phyloP scores from a whole-genome alignment of 495 filamentous ascomycete species.

The Podospora tetraspora region DNA sequence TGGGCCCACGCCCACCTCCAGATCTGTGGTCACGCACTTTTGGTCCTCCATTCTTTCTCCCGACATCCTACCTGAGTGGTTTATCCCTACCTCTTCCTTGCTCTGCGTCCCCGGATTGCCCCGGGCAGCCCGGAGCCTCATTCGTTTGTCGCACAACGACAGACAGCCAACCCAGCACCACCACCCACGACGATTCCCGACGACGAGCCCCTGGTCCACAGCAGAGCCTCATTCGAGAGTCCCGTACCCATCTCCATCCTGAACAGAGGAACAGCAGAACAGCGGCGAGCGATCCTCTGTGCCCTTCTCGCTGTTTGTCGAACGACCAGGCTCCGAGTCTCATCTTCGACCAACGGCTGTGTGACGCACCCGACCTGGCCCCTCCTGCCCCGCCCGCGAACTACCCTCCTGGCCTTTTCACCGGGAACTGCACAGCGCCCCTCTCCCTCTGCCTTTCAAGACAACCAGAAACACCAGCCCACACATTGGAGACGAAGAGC shows the following conservation, averaged over 20 bases:
- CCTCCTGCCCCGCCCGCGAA: neutral
- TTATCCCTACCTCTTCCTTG: neutral
- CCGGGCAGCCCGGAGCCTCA: neutral
- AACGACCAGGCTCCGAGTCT: neutral
- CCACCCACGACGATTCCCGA: neutral
- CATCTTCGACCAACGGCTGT: neutral
- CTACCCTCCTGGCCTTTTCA: neutral
- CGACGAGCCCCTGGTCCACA: neutral
- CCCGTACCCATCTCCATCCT: neutral
- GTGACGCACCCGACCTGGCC: neutral
- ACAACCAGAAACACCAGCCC: neutral
- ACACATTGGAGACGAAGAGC: neutral
- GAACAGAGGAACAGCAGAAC: neutral
- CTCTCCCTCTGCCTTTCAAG: too few relatives aligned
- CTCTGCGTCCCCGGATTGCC: neutral
- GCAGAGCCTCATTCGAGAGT: neutral
- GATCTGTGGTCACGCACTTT: neutral
- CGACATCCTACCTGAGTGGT: neutral
- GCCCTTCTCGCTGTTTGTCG: neutral
- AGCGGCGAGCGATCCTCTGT: neutral
- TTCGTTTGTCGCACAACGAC: neutral
- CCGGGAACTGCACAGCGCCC: neutral
- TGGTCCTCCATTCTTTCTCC: neutral
- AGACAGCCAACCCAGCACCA: neutral
- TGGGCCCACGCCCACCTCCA: neutral